Evolutionary conservation across 2,329 filamentous ascomycete genomes (phyloP).

Genomic region (Neonectria coccinea): DNA sequence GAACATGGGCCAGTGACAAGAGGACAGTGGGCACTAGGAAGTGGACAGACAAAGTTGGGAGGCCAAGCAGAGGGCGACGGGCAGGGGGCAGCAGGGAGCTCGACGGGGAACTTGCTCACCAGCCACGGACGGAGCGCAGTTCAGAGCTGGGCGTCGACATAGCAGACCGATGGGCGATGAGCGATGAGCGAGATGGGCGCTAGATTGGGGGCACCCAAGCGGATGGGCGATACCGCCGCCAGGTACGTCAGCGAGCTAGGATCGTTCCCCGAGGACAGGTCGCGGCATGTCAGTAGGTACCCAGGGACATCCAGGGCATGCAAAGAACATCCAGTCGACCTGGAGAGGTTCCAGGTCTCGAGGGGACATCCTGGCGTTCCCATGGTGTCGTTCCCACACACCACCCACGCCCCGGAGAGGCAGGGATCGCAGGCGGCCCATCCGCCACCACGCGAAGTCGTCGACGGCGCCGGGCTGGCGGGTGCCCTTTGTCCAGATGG

Average conservation of each 20-base stretch:
- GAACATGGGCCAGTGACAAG: constrained; percentile 14
- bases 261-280: constrained; percentile 29
- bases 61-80: not conserved
- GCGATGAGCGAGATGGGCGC: constrained; percentile 40
- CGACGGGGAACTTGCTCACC: not conserved
- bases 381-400: constrained; percentile 20
- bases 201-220: constrained; percentile 41
- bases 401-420: constrained; percentile 31
- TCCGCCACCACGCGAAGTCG: constrained; percentile 44
- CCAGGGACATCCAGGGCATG: constrained; percentile 5
- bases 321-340: constrained; percentile 17
- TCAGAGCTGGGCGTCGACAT: constrained; percentile 3
- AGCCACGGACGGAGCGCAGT: not conserved
- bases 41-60: constrained; percentile 5
- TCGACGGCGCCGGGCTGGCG: constrained; percentile 42
- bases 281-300: constrained; percentile 17
- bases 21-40: constrained; percentile 1
- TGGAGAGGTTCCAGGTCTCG: constrained; percentile 19
- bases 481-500: constrained; percentile 41
- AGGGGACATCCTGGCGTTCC: constrained; percentile 19
- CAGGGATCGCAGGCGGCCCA: constrained; percentile 37
- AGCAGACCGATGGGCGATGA: constrained; percentile 18
- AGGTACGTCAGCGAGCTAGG: constrained; percentile 44
- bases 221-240: constrained; percentile 42
- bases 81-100: not conserved